Percentiles rank a stretch among this genome's conserved stretches.
These are phyloP conservation scores for Turritis glabra DNA, from an alignment of 345 rosid genomes.

Conservation along the genomic window DNA sequence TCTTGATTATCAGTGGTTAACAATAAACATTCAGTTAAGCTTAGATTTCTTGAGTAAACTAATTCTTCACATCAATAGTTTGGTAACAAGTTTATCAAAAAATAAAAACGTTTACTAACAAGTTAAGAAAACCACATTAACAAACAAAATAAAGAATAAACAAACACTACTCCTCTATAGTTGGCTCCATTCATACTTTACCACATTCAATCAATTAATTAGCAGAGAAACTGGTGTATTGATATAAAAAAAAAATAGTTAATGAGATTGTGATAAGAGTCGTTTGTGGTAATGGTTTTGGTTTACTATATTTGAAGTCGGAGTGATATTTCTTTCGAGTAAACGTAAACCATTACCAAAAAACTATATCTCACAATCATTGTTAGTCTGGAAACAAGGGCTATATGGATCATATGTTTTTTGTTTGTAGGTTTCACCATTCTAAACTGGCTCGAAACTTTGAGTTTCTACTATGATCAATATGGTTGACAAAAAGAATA, in stretches of 20 bases:
- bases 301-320: neutral
- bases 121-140: conserved; percentile 6
- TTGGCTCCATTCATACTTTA: neutral
- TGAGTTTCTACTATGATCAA: too few species aligned
- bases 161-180: neutral
- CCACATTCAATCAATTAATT: neutral
- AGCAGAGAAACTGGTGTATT: too few species aligned
- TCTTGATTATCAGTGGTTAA: neutral
- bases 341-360: neutral
- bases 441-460: too few species aligned
- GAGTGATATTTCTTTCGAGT: neutral
- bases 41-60: neutral
- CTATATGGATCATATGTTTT: neutral
- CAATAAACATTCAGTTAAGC: neutral
- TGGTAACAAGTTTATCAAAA: neutral
- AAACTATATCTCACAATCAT: neutral
- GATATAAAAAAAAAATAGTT: neutral
- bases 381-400: neutral
- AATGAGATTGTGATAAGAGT: neutral
- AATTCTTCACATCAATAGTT: neutral
- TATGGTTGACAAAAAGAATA: too few species aligned
- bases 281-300: neutral
- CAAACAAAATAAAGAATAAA: conserved; percentile 1
- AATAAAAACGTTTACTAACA: neutral
- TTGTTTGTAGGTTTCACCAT: neutral